phyloP scores from a whole-genome alignment of 768 basidiomycete genomes.

The Auriscalpium orientale region DNA sequence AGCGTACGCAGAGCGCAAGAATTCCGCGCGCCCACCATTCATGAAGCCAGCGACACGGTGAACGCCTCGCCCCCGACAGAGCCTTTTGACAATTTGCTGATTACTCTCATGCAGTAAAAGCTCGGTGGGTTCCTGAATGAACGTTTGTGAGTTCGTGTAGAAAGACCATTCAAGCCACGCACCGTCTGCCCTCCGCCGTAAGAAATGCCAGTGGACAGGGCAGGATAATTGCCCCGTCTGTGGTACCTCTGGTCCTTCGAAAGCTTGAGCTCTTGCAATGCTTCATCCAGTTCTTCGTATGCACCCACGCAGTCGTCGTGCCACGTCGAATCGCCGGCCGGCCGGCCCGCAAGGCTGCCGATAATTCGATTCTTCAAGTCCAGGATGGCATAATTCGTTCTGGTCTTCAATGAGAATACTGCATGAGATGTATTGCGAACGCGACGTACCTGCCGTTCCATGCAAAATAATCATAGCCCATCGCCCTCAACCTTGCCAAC shows the following conservation, averaged over 20 bases:
- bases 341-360: background rate
- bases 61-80: background rate
- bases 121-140: background rate
- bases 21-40: background rate
- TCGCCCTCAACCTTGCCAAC: too few species aligned
- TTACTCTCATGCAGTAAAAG: background rate
- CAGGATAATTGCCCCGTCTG: background rate
- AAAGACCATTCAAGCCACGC: background rate
- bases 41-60: constrained; percentile 1
- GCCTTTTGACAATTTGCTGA: background rate
- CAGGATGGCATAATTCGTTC: background rate
- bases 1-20: background rate
- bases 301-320: background rate
- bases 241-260: background rate
- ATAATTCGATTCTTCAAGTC: background rate
- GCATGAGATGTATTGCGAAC: background rate
- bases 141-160: background rate
- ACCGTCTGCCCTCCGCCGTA: background rate
- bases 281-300: background rate
- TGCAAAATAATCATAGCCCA: background rate
- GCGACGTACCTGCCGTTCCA: background rate
- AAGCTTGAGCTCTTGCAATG: background rate
- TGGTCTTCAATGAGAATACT: background rate
- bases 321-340: background rate
- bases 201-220: background rate